Evolutionary conservation across 2,329 filamentous ascomycete genomes (phyloP).

Genomic region (Trichoderma endophyticum): DNA sequence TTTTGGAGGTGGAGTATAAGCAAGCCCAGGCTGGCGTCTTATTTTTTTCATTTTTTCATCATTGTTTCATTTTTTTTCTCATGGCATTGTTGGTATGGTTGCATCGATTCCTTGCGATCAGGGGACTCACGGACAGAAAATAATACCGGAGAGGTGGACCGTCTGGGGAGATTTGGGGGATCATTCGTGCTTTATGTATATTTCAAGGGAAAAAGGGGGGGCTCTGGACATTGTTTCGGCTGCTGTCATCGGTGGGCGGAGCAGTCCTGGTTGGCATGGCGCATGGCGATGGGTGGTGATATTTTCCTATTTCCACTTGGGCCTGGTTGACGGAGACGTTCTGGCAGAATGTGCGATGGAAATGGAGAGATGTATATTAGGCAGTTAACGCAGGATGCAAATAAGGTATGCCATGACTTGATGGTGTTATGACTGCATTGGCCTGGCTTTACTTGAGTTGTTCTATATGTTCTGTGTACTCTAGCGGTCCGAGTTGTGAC

Average conservation of each 20-base stretch:
- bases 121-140: conserved; percentile 9
- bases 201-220: conserved; percentile 13
- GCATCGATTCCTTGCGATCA: conserved; percentile 19
- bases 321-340: conserved; percentile 3
- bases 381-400: conserved; percentile 14
- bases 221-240: conserved; percentile 18
- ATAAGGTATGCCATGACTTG: conserved; percentile 13
- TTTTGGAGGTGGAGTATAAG: conserved; percentile 23
- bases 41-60: conserved; percentile 15
- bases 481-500: neutral
- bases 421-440: neutral
- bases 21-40: conserved; percentile 21
- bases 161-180: conserved; percentile 9
- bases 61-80: conserved; percentile 15
- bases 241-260: conserved; percentile 21
- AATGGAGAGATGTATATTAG: conserved; percentile 19
- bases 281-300: conserved; percentile 19
- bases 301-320: conserved; percentile 17
- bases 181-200: conserved; percentile 17
- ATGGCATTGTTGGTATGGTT: conserved; percentile 23
- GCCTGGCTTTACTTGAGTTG: neutral
- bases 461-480: neutral
- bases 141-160: conserved; percentile 8
- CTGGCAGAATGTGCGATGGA: conserved; percentile 14
- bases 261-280: conserved; percentile 20